Percentiles rank a stretch among this genome's conserved stretches.
Conservation (phyloP, 1,139 yeast genomes). For the Suhomyces coccinellae region DNA sequence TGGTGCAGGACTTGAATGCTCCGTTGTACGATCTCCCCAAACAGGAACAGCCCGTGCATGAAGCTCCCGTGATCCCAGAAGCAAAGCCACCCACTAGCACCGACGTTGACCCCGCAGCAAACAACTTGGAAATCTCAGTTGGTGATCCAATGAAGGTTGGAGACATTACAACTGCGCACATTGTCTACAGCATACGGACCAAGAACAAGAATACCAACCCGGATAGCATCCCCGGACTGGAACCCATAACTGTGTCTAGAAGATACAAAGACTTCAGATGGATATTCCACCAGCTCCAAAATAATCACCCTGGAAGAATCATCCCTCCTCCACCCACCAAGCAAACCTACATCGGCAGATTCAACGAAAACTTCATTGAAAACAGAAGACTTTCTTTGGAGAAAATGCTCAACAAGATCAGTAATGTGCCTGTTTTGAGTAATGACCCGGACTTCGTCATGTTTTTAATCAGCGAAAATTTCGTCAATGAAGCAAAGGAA, state of each 20-base stretch:
- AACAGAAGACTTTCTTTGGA: conserved; percentile 84
- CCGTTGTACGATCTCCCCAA: conserved; percentile 50
- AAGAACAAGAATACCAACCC: conserved; percentile 36
- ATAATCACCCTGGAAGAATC: conserved; percentile 84
- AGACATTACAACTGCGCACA: conserved; percentile 84
- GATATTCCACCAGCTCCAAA: conserved; percentile 86
- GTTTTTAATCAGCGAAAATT: conserved; percentile 76
- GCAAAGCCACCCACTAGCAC: conserved; percentile 6
- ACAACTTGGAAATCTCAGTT: conserved; percentile 62
- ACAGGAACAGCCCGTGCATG: conserved; percentile 12
- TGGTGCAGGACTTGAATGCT: conserved; percentile 36
- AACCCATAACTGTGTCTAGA: conserved; percentile 57
- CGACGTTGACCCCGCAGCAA: conserved; percentile 8
- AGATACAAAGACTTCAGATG: conserved; percentile 82
- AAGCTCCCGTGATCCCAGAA: conserved; percentile 3
- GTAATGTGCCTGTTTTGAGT: conserved; percentile 55
- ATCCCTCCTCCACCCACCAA: conserved; percentile 98
- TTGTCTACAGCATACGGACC: conserved; percentile 79
- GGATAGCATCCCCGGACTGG: conserved; percentile 20
- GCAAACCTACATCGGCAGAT: conserved; percentile 82
- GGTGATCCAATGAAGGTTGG: conserved; percentile 94
- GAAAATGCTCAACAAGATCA: conserved; percentile 75
- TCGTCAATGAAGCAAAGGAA: conserved; percentile 62
- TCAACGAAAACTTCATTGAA: conserved; percentile 85
- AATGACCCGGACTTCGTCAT: conserved; percentile 74